Evolutionary conservation across 192 early-diverging fungal species (phyloP).

Genomic region (Pecoramyces ruminantium): DNA sequence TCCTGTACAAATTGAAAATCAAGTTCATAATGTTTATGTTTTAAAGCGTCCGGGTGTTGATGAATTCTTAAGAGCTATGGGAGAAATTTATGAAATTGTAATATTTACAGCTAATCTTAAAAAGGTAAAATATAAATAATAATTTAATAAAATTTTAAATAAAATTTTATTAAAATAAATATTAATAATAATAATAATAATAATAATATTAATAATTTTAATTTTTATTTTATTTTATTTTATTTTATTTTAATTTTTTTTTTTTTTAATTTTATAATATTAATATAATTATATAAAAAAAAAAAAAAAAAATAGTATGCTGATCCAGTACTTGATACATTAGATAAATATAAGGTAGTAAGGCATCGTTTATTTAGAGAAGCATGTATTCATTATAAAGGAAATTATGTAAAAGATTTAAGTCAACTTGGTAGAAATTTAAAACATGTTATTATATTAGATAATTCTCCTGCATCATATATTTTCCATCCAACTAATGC

Average conservation of each 20-base stretch:
- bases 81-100: conserved; percentile 78
- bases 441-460: conserved; percentile 72
- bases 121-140: too few species aligned
- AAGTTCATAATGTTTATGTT: conserved; percentile 86
- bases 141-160: too few species aligned
- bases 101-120: conserved; percentile 88
- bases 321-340: conserved; percentile 87
- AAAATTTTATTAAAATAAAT: too few species aligned
- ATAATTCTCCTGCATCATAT: conserved; percentile 93
- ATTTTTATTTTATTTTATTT: too few species aligned
- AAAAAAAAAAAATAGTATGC: conserved; percentile 53
- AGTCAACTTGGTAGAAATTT: conserved; percentile 75
- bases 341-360: conserved; percentile 70
- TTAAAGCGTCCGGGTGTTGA: conserved; percentile 93
- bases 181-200: too few species aligned
- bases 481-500: conserved; percentile 92
- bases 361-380: conserved; percentile 92
- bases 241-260: too few species aligned
- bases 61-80: conserved; percentile 71
- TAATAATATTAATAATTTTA: too few species aligned
- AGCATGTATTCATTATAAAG: conserved; percentile 82
- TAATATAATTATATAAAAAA: too few species aligned
- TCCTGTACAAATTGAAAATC: conserved; percentile 79
- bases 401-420: conserved; percentile 95
- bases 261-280: too few species aligned